Evolutionary conservation across 345 rosid species (phyloP), one percentile per base, ranked within the genome.

Genomic region (Melaleuca alternifolia): DNA sequence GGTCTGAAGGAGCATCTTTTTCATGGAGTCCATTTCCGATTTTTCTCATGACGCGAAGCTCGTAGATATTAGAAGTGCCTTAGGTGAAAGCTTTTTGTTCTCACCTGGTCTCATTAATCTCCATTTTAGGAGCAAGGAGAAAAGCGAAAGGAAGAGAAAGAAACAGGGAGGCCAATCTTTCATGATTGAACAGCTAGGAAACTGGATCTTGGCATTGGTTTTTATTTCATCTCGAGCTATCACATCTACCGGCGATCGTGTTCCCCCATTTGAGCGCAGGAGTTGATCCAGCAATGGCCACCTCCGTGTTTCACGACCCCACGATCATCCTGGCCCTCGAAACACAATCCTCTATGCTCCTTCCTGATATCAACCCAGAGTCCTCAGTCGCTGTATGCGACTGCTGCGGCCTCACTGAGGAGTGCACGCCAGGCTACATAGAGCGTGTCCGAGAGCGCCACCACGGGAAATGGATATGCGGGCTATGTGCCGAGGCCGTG

Each of bases 401-500:
- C 81, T 89, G 92, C 82, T 88, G 93, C 18, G 89, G 90, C 52
- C 89, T 92, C 54, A 76, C 86, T 0, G 93, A 92, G 81, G 93
- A 92, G 88, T 92, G 90, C 89, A 92, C 93, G 2, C 86, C 83
- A 2, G 88, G 65, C 44, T 90, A 90, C 86, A 88, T 90, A 37
- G 89, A 88, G 57, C 77, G 26, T 1, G 89, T 89, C 51, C 83
- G 89, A 1, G 89, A 86, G 33, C 81, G 57, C 52, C 79, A 87
- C 86, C 18, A 56, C 0, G 89, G 89, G 46, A 87, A 87, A 44
- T 87, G 89, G 89, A 30, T 92, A 11, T 92, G 92, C 23, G 93
- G 93, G 71, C 54, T 92, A 77, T 92, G 93, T 12, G 86, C 89
- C 3, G 93, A 89, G 87, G 92, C 92, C 0, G 88, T 89, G 12